Evolutionary conservation across 2,329 filamentous ascomycete species (phyloP).

Genomic region (Curvularia sp.): DNA sequence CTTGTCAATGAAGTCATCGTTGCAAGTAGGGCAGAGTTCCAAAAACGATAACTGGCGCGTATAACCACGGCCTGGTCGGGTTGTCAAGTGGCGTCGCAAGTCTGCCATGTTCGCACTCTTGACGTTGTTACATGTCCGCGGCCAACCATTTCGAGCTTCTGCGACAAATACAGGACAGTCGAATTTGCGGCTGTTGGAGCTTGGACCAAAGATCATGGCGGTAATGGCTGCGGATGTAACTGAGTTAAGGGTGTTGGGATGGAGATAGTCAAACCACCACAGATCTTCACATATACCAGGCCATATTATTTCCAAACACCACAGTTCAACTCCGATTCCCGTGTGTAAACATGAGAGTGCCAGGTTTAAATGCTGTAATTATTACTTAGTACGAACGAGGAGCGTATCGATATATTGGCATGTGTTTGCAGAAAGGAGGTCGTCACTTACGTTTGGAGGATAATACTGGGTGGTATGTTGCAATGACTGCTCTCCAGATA

Average conservation of each 20-base stretch:
- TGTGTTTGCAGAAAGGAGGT: background rate
- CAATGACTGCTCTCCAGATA: background rate
- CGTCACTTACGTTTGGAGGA: background rate
- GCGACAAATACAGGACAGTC: slow-evolving; percentile 1
- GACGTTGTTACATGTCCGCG: background rate
- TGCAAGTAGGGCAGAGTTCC: slow-evolving; percentile 22
- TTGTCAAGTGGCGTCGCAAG: slow-evolving; percentile 17
- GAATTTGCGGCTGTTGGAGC: background rate
- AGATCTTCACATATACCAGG: background rate
- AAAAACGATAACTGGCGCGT: slow-evolving; percentile 17
- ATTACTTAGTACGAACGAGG: background rate
- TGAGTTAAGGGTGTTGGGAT: background rate
- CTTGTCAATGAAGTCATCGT: slow-evolving; percentile 17
- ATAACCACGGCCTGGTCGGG: background rate
- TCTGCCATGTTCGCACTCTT: slow-evolving; percentile 13
- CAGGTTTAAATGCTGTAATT: background rate
- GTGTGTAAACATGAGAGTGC: background rate
- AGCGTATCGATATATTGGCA: too few species aligned
- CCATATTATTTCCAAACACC: background rate
- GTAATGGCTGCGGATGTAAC: background rate
- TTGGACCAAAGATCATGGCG: background rate
- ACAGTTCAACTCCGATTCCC: background rate
- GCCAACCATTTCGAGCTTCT: slow-evolving; percentile 1
- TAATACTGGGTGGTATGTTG: background rate
- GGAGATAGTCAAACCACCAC: background rate